Conservation (phyloP, 192 early-diverging fungal genomes). For the Dissophora ornata region DNA sequence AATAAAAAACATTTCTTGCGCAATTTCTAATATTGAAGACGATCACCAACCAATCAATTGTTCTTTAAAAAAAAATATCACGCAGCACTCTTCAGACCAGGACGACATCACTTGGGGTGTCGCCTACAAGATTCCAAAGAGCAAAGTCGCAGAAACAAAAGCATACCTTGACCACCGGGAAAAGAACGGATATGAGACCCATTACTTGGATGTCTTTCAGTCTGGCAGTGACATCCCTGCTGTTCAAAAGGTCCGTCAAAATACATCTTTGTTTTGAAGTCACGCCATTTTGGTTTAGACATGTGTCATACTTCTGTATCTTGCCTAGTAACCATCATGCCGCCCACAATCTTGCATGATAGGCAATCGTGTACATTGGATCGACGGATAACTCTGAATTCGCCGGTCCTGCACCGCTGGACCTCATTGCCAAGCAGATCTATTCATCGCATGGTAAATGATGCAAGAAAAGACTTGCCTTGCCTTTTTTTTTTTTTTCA, state of each 20-base stretch:
- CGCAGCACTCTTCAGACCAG: slow-evolving; percentile 54
- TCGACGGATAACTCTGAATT: slow-evolving; percentile 82
- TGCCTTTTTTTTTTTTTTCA: no score
- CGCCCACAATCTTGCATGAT: no score
- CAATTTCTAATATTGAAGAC: not conserved
- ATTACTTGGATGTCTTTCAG: slow-evolving; percentile 71
- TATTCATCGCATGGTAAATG: slow-evolving; percentile 63
- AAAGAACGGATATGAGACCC: slow-evolving; percentile 87
- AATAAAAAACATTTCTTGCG: not conserved
- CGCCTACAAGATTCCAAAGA: slow-evolving; percentile 79
- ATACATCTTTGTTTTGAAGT: not conserved
- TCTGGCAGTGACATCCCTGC: slow-evolving; percentile 42
- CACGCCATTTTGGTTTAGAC: not conserved
- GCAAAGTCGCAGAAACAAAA: slow-evolving; percentile 72
- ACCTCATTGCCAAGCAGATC: slow-evolving; percentile 75
- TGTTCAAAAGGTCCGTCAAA: slow-evolving; percentile 63
- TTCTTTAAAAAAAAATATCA: not conserved
- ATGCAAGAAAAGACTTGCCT: not conserved
- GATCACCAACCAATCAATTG: not conserved
- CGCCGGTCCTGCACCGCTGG: slow-evolving; percentile 71
- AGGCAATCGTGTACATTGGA: slow-evolving; percentile 86
- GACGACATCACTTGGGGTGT: slow-evolving; percentile 80
- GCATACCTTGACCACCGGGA: slow-evolving; percentile 88
- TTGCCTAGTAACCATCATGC: no score
- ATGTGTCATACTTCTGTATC: no score